Conservation (phyloP, 106 monocot species). For the Dioscorea zingiberensis region DNA sequence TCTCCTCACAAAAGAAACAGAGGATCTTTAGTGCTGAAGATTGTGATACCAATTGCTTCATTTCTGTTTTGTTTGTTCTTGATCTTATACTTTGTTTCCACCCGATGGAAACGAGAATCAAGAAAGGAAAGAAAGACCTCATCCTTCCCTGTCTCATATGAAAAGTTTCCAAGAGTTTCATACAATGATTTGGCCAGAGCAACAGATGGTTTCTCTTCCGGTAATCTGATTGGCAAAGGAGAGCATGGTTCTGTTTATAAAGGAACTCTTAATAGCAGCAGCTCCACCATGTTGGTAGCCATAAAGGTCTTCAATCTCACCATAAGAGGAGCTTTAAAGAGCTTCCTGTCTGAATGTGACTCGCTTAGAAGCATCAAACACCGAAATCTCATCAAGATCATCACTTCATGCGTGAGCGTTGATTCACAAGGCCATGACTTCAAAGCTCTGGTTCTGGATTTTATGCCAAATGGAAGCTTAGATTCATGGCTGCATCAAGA, state of each 20-base stretch:
- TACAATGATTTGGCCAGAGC: constrained; percentile 1
- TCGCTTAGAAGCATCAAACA: constrained; percentile 1
- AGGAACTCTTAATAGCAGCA: neutral
- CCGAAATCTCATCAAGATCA: constrained; percentile 6
- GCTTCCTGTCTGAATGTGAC: constrained; percentile 5
- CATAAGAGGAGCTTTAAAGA: neutral
- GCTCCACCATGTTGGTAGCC: neutral
- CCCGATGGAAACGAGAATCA: too few species aligned
- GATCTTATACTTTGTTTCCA: neutral
- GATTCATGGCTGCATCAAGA: constrained; percentile 6
- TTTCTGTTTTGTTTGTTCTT: neutral
- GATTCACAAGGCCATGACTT: constrained; percentile 6
- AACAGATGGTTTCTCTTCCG: neutral
- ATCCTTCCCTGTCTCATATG: neutral
- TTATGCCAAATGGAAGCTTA: constrained; percentile 8
- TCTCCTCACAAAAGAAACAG: neutral
- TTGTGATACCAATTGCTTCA: neutral
- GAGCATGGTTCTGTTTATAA: constrained; percentile 3
- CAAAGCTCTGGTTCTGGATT: constrained; percentile 11
- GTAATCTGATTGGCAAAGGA: constrained; percentile 7
- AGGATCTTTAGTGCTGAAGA: neutral
- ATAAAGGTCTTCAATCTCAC: constrained; percentile 7
- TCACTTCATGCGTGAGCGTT: constrained; percentile 3
- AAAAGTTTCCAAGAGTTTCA: neutral
- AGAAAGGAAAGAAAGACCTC: neutral